Evolutionary conservation across 169 alveolate genomes (phyloP), one percentile per base, ranked within the genome.

Genomic region (Plasmodium vinckei): DNA sequence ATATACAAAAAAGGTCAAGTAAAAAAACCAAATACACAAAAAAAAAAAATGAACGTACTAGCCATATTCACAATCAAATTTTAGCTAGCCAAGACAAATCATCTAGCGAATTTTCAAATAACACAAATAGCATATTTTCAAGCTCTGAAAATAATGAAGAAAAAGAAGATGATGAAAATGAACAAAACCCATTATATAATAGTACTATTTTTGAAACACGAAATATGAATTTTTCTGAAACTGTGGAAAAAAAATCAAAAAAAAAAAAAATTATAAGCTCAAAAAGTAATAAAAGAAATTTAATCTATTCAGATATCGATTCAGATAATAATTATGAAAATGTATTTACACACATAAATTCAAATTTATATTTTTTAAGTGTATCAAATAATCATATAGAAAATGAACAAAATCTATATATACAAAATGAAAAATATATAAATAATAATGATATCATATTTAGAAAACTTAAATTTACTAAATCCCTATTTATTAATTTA

Each of bases 301-400:
- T 60, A 46, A 82, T 82, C 9, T 67, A 67, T 71, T 82, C 90
- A 5, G 90, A 82, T 67, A 82, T 67, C 3, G 90, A 82, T 54
- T 82, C 90, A 47, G 90, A 82, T 25, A 82, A 82, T 57, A 49
- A 82, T 70, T 82, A 82, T 49, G 90, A 82, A 82, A 60, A 82
- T 56, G 27, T 82, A 7, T 82, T 82, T 17, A 82, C 90, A 12
- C 90, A 82, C 42, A 82, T 82, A 42, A 82, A 82, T 39, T 82
- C 90, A 15, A 57, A 67, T 9, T 70, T 82, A 5, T 71, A 67
- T 60, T 82, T 82, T 67, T 42, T 82, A 59, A 82, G 90, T 39
- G 71, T 82, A 3, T 82, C 90, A n/a, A 82, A 82, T 65, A 71
- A 65, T 53, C 90, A 82, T 70, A 82, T 82, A 54, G 90, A 82